A percentile compares a stretch with the other conserved stretches of the same genome.
phyloP scores from a whole-genome alignment of 2,329 filamentous ascomycete species.

The Pleomassaria siparia region DNA sequence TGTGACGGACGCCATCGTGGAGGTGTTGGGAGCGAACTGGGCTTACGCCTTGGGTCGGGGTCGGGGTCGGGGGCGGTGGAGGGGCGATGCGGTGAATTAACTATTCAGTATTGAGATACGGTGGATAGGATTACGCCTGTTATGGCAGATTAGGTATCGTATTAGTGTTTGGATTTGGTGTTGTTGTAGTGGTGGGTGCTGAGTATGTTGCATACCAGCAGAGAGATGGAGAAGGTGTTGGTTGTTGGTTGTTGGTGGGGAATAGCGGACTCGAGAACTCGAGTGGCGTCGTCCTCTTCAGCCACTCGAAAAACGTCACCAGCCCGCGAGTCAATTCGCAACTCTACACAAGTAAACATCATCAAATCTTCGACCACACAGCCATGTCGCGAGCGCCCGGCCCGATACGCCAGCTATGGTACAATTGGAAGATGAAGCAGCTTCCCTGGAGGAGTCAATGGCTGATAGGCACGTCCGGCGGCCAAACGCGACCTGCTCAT shows the following conservation, averaged over 20 bases:
- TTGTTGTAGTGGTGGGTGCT: not conserved
- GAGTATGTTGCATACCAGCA: slow-evolving; percentile 9
- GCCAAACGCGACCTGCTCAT: not conserved
- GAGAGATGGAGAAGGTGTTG: too few species aligned
- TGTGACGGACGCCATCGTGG: slow-evolving; percentile 83
- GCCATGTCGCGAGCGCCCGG: slow-evolving; percentile 44
- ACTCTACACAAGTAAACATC: slow-evolving; percentile 9
- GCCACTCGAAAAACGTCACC: slow-evolving; percentile 32
- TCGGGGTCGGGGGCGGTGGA: not conserved
- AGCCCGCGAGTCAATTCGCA: slow-evolving; percentile 19
- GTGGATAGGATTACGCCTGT: not conserved
- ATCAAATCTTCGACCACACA: slow-evolving; percentile 12
- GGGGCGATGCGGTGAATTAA: slow-evolving; percentile 4
- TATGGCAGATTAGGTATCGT: not conserved
- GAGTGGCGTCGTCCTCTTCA: slow-evolving; percentile 14
- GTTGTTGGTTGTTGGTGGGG: slow-evolving; percentile 12
- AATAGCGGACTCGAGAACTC: slow-evolving; percentile 2
- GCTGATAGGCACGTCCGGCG: slow-evolving; percentile 53
- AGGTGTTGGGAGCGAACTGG: slow-evolving; percentile 16
- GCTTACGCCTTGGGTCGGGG: slow-evolving; percentile 4
- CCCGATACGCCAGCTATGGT: slow-evolving; percentile 53
- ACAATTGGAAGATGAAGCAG: slow-evolving; percentile 62
- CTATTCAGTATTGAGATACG: slow-evolving; percentile 5
- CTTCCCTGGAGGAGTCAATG: slow-evolving; percentile 64
- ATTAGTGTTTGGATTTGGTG: not conserved